These are phyloP conservation scores for Backusella morwellensis DNA, from an alignment of 192 early-diverging fungal species.

Conservation along the genomic window DNA sequence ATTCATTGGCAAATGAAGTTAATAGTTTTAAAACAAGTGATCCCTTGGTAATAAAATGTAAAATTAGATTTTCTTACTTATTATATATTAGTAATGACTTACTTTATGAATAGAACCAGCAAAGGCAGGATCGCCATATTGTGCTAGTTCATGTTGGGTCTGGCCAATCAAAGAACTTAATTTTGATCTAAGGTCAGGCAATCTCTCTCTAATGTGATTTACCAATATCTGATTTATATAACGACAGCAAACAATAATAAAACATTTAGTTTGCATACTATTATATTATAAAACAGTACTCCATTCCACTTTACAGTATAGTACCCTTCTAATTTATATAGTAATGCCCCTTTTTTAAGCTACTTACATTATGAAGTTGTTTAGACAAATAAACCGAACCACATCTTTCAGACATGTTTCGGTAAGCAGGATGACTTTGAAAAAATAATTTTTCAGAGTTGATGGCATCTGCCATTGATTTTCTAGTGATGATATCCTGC, in stretches of 20 bases:
- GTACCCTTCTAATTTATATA: too few relatives aligned
- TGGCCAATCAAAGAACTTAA: slow-evolving; percentile 70
- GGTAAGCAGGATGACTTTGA: slow-evolving; percentile 68
- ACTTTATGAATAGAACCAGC: slow-evolving; percentile 44
- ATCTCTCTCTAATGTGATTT: slow-evolving; percentile 72
- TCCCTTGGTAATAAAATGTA: slow-evolving; percentile 29
- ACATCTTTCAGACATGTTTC: slow-evolving; percentile 66
- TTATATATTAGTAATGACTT: neutral
- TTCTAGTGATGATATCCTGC: slow-evolving; percentile 70
- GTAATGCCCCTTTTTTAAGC: neutral
- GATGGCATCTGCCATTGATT: slow-evolving; percentile 71
- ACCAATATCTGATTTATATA: slow-evolving; percentile 52
- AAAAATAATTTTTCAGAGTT: slow-evolving; percentile 71
- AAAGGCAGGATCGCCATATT: slow-evolving; percentile 59
- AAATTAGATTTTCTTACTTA: neutral
- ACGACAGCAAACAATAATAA: neutral
- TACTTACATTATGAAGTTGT: slow-evolving; percentile 57
- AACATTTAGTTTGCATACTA: neutral
- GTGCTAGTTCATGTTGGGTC: slow-evolving; percentile 66
- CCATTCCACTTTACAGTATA: neutral
- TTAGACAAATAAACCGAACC: slow-evolving; percentile 69
- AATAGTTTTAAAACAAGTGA: slow-evolving; percentile 63
- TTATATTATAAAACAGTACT: neutral
- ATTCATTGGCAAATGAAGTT: slow-evolving; percentile 71
- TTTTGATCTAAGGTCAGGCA: slow-evolving; percentile 70